Base-by-base conservation (phyloP, 2,329 filamentous ascomycete species). In the Rhexocercosporidium sp. region DNA sequence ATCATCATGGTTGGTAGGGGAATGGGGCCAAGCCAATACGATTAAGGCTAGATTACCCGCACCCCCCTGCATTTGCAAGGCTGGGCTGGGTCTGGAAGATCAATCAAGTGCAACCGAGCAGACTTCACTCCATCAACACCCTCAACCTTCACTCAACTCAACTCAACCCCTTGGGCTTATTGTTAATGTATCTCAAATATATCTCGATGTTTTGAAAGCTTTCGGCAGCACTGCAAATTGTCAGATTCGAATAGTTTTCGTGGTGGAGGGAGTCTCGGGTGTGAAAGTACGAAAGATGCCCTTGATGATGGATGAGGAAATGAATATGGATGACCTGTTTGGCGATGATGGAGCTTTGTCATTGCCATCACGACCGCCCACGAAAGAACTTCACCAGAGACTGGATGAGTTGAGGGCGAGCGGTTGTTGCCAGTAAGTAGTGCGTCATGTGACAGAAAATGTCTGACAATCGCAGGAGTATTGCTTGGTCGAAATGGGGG, bases 401-500 rank as follows among this genome's bases (percentile, higher is more conserved):
- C 79, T 97, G 44, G 92, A 96, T 77, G 92, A 96, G 75, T 83
- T 96, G 73, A 88, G 91, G 71, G 82, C 85, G 66, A 87, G 87
- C 66, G 93, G 93, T 18, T 96, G 92, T 78, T 93, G 90, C 83
- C 91, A 94, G 93, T 96, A 87, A 81, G 89, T 84, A 47, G n/a
- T 11, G 4, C 4, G 9, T 57, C 57, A 57, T 22, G 44, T 66
- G 62, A 27, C 31, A 49, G 14, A 56, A n/a, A 39, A 25, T 34
- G 22, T 34, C 54, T 57, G 31, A 59, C 44, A 37, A 44, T 56
- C 22, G 56, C 70, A 96, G 94, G 77, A 88, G 88, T 71, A 86
- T 97, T 63, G 89, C 92, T 34, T 98, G 95, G 94, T 97, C 95
- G 12, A 94, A 90, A 74, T 87, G 89, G 68, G 95, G 95, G 51